A percentile compares a stretch with the other conserved stretches of the same genome.
Evolutionary conservation across 345 rosid species (phyloP).

Genomic region (Combretum micranthum): DNA sequence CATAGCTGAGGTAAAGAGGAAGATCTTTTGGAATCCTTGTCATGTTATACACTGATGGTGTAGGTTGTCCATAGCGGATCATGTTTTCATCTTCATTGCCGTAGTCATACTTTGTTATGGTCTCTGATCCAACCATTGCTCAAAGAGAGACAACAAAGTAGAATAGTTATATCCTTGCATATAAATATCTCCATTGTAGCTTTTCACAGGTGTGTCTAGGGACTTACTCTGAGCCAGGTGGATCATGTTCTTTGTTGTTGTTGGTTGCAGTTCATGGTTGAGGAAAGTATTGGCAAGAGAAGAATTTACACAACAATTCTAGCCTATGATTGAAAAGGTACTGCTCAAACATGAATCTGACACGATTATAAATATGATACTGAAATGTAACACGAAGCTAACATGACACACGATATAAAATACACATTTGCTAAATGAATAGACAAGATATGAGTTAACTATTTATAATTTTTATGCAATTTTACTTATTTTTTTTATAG

Average conservation of each 20-base stretch:
- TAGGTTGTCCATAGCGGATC: slow-evolving; percentile 38
- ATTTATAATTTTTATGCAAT: too few relatives aligned
- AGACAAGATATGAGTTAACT: too few relatives aligned
- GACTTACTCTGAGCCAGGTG: slow-evolving; percentile 32
- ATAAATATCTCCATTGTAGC: background rate
- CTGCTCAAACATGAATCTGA: too few relatives aligned
- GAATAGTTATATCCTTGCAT: background rate
- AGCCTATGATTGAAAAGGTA: slow-evolving; percentile 14
- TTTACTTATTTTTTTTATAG: too few relatives aligned
- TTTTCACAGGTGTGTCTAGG: too few relatives aligned
- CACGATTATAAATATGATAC: too few relatives aligned
- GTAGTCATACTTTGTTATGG: slow-evolving; percentile 30
- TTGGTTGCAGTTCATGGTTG: slow-evolving; percentile 24
- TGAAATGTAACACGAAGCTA: too few relatives aligned
- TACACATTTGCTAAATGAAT: too few relatives aligned
- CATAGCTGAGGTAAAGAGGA: slow-evolving; percentile 42
- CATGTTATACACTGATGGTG: slow-evolving; percentile 42
- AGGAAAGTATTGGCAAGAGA: slow-evolving; percentile 15
- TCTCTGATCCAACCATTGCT: slow-evolving; percentile 40
- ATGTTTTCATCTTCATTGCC: slow-evolving; percentile 23
- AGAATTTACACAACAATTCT: slow-evolving; percentile 28
- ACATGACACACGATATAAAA: too few relatives aligned
- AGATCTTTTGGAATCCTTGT: slow-evolving; percentile 33
- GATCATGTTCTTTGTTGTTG: slow-evolving; percentile 31
- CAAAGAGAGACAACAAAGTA: background rate